These are phyloP conservation scores for Yarrowia sp. DNA, from an alignment of 805 yeast genomes.

Conservation along the genomic window DNA sequence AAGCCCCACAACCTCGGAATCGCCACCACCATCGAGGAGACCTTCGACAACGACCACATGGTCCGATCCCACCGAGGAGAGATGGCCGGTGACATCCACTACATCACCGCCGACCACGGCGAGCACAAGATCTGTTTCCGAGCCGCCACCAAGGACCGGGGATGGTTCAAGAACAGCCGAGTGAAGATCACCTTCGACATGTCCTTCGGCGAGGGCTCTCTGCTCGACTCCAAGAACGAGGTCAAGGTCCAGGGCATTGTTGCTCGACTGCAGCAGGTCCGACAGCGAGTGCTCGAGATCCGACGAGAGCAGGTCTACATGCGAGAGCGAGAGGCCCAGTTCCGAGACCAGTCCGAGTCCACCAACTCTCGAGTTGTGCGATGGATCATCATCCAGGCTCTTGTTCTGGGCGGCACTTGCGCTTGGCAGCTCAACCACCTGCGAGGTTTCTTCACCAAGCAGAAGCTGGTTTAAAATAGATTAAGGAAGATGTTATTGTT, in stretches of 20 bases:
- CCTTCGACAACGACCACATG: conserved; percentile 78
- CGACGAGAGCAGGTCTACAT: conserved; percentile 64
- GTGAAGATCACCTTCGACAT: conserved; percentile 75
- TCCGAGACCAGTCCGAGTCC: conserved; percentile 73
- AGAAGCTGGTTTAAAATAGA: conserved; percentile 62
- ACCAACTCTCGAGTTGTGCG: conserved; percentile 70
- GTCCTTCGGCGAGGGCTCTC: conserved; percentile 62
- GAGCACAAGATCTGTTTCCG: conserved; percentile 82
- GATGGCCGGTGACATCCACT: conserved; percentile 66
- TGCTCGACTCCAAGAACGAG: conserved; percentile 61
- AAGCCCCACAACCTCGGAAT: conserved; percentile 55
- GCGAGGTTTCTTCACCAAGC: conserved; percentile 80
- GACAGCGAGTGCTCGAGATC: conserved; percentile 55
- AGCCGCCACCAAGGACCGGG: conserved; percentile 44
- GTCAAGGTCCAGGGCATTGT: conserved; percentile 54
- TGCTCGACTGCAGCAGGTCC: conserved; percentile 55
- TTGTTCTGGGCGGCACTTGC: conserved; percentile 67
- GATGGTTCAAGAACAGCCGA: conserved; percentile 59
- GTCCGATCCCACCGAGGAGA: conserved; percentile 66
- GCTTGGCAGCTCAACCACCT: conserved; percentile 73
- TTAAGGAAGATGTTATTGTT: background rate
- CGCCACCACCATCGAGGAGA: conserved; percentile 72
- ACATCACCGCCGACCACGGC: conserved; percentile 79
- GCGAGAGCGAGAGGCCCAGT: conserved; percentile 63
- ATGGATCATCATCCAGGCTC: conserved; percentile 72